These are phyloP conservation scores for Acanthamoeba pearcei DNA, from an alignment of 208 protist genomes.

Conservation along the genomic window DNA sequence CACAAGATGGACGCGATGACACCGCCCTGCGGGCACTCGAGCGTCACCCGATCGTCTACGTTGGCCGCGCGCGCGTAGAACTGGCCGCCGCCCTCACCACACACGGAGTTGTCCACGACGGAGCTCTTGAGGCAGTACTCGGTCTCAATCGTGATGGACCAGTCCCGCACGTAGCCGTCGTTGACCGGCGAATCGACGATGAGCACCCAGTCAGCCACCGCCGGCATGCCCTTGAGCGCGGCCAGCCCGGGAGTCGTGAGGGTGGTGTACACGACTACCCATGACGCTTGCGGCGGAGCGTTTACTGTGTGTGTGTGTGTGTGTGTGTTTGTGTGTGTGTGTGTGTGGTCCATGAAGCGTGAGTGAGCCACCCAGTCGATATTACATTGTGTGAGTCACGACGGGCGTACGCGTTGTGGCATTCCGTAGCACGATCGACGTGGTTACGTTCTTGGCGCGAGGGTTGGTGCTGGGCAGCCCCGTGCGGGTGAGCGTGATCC, in stretches of 20 bases:
- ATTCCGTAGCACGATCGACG: background rate
- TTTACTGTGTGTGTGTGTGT: no score
- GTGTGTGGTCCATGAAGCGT: no score
- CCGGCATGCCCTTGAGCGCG: slow-evolving; percentile 14
- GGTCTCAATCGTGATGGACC: background rate
- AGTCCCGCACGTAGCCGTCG: background rate
- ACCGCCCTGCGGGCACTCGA: slow-evolving; percentile 44
- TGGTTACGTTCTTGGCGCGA: slow-evolving; percentile 48
- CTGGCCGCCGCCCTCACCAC: background rate
- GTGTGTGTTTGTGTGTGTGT: no score
- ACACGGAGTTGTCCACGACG: slow-evolving; percentile 11
- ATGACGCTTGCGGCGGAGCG: background rate
- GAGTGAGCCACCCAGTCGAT: no score
- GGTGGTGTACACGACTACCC: slow-evolving; percentile 4
- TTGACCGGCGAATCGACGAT: background rate
- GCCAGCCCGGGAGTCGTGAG: background rate
- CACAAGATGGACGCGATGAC: background rate
- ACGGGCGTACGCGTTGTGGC: background rate
- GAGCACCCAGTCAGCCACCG: slow-evolving; percentile 39
- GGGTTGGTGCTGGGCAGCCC: slow-evolving; percentile 12
- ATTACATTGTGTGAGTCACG: no score
- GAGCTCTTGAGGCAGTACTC: slow-evolving; percentile 64
- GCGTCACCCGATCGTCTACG: background rate
- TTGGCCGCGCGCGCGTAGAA: slow-evolving; percentile 18
- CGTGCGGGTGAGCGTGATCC: background rate